Percentiles rank a stretch among this genome's conserved stretches.
Evolutionary conservation across 306 rosid species (phyloP).

Genomic region (Vachellia collinsii): DNA sequence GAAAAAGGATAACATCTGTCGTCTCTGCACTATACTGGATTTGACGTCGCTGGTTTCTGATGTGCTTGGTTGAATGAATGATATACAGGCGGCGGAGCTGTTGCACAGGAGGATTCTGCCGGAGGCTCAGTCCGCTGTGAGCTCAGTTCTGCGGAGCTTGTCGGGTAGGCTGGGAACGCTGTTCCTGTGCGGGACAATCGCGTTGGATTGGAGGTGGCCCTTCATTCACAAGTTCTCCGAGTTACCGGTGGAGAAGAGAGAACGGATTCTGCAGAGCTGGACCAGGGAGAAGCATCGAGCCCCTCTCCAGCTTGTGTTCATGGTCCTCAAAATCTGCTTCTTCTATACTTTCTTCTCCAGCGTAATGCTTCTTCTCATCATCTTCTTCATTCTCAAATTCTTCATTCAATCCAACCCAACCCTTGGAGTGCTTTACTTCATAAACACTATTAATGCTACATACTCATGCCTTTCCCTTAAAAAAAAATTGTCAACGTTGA

Average conservation of each 20-base stretch:
- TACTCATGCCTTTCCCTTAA: too few species aligned
- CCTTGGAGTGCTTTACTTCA: too few species aligned
- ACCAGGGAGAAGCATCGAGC: conserved; percentile 48
- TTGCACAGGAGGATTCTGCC: conserved; percentile 52
- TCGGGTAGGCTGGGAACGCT: conserved; percentile 73
- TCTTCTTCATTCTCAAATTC: too few species aligned
- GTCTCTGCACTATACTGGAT: background rate
- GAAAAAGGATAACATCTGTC: background rate
- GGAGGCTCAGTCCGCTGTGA: conserved; percentile 49
- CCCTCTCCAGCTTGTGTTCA: conserved; percentile 57
- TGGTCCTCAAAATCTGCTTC: conserved; percentile 65
- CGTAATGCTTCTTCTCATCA: conserved; percentile 45
- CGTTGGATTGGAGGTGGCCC: conserved; percentile 79
- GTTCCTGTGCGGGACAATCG: conserved; percentile 62
- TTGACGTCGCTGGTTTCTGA: background rate
- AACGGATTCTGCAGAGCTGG: conserved; percentile 65
- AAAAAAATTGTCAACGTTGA: too few species aligned
- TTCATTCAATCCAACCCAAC: too few species aligned
- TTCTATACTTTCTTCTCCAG: conserved; percentile 72
- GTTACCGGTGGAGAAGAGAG: conserved; percentile 75
- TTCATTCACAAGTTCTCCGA: conserved; percentile 74
- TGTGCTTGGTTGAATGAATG: background rate
- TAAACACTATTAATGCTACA: too few species aligned
- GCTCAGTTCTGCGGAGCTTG: conserved; percentile 50
- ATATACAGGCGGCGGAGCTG: conserved; percentile 69